phyloP scores from a whole-genome alignment of 148 eudicot genomes.

The Persicaria tinctoria region DNA sequence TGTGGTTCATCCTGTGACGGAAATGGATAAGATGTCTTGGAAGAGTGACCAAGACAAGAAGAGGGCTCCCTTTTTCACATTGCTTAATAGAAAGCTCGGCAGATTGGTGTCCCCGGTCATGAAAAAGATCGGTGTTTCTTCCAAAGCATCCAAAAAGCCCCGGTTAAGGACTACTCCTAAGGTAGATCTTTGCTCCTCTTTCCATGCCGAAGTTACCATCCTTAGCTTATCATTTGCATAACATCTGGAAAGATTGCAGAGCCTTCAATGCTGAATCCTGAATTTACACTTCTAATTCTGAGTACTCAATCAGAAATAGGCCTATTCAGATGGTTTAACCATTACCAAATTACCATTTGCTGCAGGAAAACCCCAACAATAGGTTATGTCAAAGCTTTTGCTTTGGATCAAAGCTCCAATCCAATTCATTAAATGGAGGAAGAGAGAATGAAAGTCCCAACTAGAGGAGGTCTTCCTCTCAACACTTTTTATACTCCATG shows the following conservation, averaged over 20 bases:
- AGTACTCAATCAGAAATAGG: neutral
- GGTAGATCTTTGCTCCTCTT: slow-evolving; percentile 1
- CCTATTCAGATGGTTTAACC: neutral
- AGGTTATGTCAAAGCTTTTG: slow-evolving; percentile 69
- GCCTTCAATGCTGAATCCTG: neutral
- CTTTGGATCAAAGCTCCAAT: slow-evolving; percentile 66
- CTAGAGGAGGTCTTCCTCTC: neutral
- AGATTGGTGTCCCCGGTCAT: slow-evolving; percentile 6
- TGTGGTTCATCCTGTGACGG: slow-evolving; percentile 36
- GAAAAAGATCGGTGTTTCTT: neutral
- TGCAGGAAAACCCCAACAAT: slow-evolving; percentile 71
- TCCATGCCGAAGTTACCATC: neutral
- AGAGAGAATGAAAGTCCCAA: slow-evolving; percentile 30
- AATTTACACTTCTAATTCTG: neutral
- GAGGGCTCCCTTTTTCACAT: slow-evolving; percentile 14
- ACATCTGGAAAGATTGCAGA: neutral
- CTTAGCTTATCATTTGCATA: neutral
- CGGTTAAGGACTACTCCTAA: neutral
- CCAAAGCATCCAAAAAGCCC: neutral
- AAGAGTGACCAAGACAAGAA: slow-evolving; percentile 25
- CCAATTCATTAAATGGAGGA: slow-evolving; percentile 42
- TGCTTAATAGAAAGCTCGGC: slow-evolving; percentile 8
- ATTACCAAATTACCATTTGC: slow-evolving; percentile 2
- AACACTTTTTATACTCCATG: neutral
- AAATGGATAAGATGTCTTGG: slow-evolving; percentile 28